Percentiles rank a stretch among this genome's conserved stretches.
Conservation (phyloP, 495 filamentous ascomycete genomes). For the Trypethelium eluteriae region DNA sequence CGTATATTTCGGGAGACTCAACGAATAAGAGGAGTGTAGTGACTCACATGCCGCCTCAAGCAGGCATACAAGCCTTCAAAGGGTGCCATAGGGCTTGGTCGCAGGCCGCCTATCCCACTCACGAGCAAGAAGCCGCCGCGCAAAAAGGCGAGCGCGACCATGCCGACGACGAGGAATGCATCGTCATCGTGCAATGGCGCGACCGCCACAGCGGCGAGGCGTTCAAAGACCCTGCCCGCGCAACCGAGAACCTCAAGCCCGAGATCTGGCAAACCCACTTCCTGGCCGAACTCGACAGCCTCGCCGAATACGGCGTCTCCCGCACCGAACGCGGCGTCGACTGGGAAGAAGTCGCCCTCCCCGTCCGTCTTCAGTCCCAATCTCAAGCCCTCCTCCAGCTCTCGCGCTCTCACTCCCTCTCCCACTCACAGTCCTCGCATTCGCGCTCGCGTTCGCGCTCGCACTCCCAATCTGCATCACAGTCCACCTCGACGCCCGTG, state of each 20-base stretch:
- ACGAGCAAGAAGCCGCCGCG: slow-evolving; percentile 1
- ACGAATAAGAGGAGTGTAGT: background rate
- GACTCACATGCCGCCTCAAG: background rate
- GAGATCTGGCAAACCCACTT: slow-evolving; percentile 6
- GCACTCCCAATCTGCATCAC: background rate
- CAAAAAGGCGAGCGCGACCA: background rate
- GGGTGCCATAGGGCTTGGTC: slow-evolving; percentile 1
- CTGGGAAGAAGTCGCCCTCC: background rate
- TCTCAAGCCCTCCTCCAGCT: slow-evolving; percentile 5
- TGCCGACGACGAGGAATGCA: background rate
- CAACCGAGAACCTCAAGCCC: background rate
- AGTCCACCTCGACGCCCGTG: no score
- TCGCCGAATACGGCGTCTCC: background rate
- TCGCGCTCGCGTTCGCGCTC: background rate
- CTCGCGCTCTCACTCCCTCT: slow-evolving; percentile 4
- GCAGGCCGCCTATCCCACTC: background rate
- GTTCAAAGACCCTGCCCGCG: background rate
- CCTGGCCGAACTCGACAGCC: background rate
- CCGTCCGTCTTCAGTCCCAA: background rate
- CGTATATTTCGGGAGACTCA: background rate
- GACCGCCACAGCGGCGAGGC: background rate
- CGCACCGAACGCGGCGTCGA: background rate
- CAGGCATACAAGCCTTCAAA: background rate
- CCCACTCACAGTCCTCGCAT: background rate
- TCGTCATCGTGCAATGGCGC: background rate